Evolutionary conservation across 441 rosid species (phyloP).

Genomic region (Bruguiera hainesii): DNA sequence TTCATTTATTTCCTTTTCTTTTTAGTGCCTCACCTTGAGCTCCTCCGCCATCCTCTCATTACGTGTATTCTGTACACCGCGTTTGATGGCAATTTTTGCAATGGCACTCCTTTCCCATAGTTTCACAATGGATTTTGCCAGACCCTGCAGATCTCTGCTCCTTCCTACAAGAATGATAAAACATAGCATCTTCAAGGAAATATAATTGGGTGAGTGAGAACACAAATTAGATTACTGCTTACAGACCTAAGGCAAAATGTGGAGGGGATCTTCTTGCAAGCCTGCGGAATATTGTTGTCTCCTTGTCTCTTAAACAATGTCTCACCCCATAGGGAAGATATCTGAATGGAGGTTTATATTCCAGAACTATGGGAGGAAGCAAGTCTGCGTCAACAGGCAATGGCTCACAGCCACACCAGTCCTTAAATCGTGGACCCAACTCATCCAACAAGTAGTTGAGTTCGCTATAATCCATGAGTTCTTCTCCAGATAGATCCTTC

Average conservation of each 20-base stretch:
- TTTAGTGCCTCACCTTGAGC: slow-evolving; percentile 54
- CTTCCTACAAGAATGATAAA: slow-evolving; percentile 47
- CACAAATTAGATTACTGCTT: slow-evolving; percentile 1
- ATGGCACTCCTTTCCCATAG: slow-evolving; percentile 79
- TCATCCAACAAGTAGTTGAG: slow-evolving; percentile 63
- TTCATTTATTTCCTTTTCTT: not conserved
- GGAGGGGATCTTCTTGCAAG: slow-evolving; percentile 70
- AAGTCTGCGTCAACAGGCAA: slow-evolving; percentile 87
- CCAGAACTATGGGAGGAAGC: slow-evolving; percentile 69
- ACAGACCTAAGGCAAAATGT: slow-evolving; percentile 82
- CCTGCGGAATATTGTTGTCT: slow-evolving; percentile 65
- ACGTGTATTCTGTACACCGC: slow-evolving; percentile 67
- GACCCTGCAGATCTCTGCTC: slow-evolving; percentile 78
- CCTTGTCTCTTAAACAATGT: slow-evolving; percentile 48
- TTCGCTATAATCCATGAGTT: slow-evolving; percentile 51
- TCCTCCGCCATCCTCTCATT: slow-evolving; percentile 97
- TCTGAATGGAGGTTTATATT: slow-evolving; percentile 67
- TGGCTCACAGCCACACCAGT: slow-evolving; percentile 90
- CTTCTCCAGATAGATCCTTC: slow-evolving; percentile 52
- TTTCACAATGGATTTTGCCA: slow-evolving; percentile 80
- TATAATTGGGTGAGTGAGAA: slow-evolving; percentile 5
- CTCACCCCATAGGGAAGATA: slow-evolving; percentile 67
- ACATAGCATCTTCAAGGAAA: slow-evolving; percentile 17
- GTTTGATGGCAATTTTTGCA: slow-evolving; percentile 91
- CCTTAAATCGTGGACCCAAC: slow-evolving; percentile 80